Base-by-base conservation (phyloP, 805 yeast species). In the Barnettozyma siamensis region DNA sequence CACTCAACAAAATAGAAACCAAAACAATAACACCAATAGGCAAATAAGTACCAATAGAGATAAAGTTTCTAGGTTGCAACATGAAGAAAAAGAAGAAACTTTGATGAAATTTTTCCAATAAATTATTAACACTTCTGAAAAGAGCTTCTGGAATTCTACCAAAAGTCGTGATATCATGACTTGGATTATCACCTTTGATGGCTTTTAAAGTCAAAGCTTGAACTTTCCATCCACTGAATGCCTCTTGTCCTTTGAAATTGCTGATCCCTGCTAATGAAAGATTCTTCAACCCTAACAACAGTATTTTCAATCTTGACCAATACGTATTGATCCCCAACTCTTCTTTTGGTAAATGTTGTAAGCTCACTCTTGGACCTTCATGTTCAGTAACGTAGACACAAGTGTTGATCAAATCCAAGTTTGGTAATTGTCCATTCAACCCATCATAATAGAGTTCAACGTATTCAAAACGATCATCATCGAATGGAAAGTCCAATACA, bases 21-120 rank as follows among this genome's bases (percentile, higher is more conserved):
- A 93, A 83, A 5, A 84, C 62, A 7, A 85, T 65, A 36, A 83
- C 80, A 0, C 94, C 95, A 3, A 91, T 70, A 1, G 98, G 98
- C 38, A 93, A 66, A 58, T 91, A 93, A 16, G 94, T 87, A 4
- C 96, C 97, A 48, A 93, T 89, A 5, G 96, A 87, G 15, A 93
- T 95, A 66, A 93, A 93, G 43, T 73, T 62, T 42, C 72, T 66
- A 19, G 97, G 94, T 0, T 87, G 76, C 37, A 93, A 62, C 64
- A 93, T 60, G 50, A 91, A 70, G 64, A 91, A 93, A 58, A 89
- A 93, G 69, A 93, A 93, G 56, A 88, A 93, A 1, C 96, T 87
- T 63, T 93, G 99, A 63, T 93, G 99, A 63, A 91, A 91, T 59
- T 91, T 94, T 60, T 93, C 99, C 30, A 91, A 68, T 50, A 93